phyloP scores from a whole-genome alignment of 208 protist species.

The Trypanosoma boissoni region DNA sequence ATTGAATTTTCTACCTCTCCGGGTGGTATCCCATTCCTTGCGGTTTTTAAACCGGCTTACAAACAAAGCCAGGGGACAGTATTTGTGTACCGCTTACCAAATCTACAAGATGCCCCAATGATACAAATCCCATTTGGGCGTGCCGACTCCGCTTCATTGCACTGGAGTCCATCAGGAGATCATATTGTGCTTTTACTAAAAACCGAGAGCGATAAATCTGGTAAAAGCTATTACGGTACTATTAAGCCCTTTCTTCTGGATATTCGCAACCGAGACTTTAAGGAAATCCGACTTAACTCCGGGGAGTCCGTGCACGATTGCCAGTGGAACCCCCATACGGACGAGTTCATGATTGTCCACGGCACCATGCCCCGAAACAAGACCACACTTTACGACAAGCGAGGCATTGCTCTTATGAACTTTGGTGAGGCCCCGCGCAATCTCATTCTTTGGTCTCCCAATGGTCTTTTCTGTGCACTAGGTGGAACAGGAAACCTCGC shows the following conservation, averaged over 20 bases:
- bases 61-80: constrained; percentile 72
- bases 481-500: constrained; percentile 87
- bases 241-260: constrained; percentile 76
- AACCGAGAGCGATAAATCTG: constrained; percentile 77
- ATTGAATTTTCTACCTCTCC: constrained; percentile 62
- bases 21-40: constrained; percentile 50
- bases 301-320: constrained; percentile 88
- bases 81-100: constrained; percentile 63
- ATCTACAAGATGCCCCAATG: constrained; percentile 63
- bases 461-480: constrained; percentile 66
- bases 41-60: constrained; percentile 82
- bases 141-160: constrained; percentile 57
- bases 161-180: constrained; percentile 67
- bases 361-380: constrained; percentile 89
- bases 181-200: constrained; percentile 69
- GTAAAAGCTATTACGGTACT: constrained; percentile 91
- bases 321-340: constrained; percentile 63
- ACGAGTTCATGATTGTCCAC: constrained; percentile 88
- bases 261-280: constrained; percentile 47
- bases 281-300: constrained; percentile 62
- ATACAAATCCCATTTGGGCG: constrained; percentile 62
- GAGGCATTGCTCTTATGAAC: constrained; percentile 71
- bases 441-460: constrained; percentile 70
- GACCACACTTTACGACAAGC: constrained; percentile 82
- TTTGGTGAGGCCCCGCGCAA: constrained; percentile 88